Evolutionary conservation across 257 asterid species (phyloP).

Genomic region (Rehmannia glutinosa): DNA sequence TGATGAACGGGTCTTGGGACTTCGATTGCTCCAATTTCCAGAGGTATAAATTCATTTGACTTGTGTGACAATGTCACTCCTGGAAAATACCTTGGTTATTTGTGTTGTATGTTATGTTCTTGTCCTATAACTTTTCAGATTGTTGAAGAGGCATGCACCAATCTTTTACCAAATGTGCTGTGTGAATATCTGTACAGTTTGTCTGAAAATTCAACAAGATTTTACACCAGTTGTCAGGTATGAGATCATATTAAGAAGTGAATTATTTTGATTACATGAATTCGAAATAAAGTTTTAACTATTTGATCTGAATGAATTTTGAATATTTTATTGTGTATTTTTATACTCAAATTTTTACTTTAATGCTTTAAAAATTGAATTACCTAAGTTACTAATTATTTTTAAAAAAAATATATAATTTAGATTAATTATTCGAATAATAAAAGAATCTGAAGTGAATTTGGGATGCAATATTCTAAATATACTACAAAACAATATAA

Average conservation of each 20-base stretch:
- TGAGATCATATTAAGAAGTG: neutral
- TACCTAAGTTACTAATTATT: no score
- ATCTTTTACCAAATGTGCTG: slow-evolving; percentile 55
- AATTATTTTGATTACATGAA: no score
- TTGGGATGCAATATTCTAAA: no score
- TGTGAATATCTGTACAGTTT: slow-evolving; percentile 80
- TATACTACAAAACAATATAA: no score
- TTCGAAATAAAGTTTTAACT: no score
- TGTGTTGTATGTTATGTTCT: neutral
- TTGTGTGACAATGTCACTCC: neutral
- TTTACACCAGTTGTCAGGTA: slow-evolving; percentile 88
- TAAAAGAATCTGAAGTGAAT: no score
- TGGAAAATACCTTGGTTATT: neutral
- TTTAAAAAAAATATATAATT: no score
- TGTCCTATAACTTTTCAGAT: slow-evolving; percentile 29
- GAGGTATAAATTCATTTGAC: slow-evolving; percentile 33
- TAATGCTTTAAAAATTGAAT: no score
- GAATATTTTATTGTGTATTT: no score
- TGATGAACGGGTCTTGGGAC: slow-evolving; percentile 53
- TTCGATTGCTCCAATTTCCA: slow-evolving; percentile 63
- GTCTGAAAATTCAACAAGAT: slow-evolving; percentile 79
- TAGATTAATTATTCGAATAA: no score
- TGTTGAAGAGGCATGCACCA: slow-evolving; percentile 76
- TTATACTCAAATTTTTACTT: no score
- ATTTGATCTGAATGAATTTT: no score